Base-by-base conservation (phyloP, 2,329 filamentous ascomycete genomes). In the Fonsecaea pedrosoi region DNA sequence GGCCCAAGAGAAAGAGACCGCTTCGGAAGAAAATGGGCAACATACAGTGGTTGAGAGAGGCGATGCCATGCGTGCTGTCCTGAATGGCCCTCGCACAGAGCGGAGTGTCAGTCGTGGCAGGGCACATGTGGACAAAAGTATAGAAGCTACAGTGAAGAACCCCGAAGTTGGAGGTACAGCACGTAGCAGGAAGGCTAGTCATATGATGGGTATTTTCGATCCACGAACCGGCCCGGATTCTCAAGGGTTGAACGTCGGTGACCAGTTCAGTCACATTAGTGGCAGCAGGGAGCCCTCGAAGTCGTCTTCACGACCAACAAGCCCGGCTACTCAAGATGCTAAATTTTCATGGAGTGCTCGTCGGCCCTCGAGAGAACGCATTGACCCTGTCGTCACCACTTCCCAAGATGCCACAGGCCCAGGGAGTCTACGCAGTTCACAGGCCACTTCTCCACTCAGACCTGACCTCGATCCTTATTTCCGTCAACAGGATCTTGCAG, bases 161-260 rank as follows among this genome's bases (percentile, higher is more conserved):
- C 79, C 82, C 4, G 87, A 89, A 72, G 81, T 79, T 37, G 77
- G 80, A 34, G 79, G 82, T 32, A 82, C 86, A 71, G 84, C 85
- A 54, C 83, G 87, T 67, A 89, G 86, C 75, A 83, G 87, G 64
- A 90, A 90, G 76, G 86, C 87, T 50, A 89, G 86, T 73, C 87
- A 89, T 73, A 88, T 87, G 72, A 78, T 90, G 61, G 86, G 87
- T 12, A 78, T 90, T 5, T 90, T 89, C 78, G 87, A 87, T 50
- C 64, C 70, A 54, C 50, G 67, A 45, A 62, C 69, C 15, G 66
- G 64, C 53, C 60, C 66, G 37, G 34, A 59, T 32, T 61, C 58
- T 21, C 65, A 66, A 34, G 50, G 35, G 30, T 45, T 56, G 25
- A 38, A 25, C n/a, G 18, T 60, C n/a, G 42, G 53, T 34, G 68